Percentiles rank a stretch among this genome's conserved stretches.
Conservation (phyloP, 1,139 yeast genomes). For the Blastobotrys buckinghamii region DNA sequence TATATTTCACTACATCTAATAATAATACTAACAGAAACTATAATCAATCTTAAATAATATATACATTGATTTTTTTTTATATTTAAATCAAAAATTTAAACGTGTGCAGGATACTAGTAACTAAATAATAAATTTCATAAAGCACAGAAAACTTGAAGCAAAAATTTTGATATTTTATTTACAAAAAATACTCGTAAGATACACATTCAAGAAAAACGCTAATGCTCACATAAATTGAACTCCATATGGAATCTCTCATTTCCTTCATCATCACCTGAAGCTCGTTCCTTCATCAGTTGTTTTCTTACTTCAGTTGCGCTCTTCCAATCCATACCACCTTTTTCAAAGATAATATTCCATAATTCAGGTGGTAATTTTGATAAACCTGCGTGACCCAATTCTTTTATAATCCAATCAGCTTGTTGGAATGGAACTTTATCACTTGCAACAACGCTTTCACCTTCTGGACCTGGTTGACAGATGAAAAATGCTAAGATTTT, state of each 20-base stretch:
- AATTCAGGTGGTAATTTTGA: background rate
- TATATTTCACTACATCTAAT: no score
- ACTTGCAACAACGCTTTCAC: slow-evolving; percentile 29
- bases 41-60: no score
- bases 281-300: slow-evolving; percentile 37
- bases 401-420: slow-evolving; percentile 25
- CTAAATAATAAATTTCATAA: no score
- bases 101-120: no score
- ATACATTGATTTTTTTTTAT: no score
- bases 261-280: slow-evolving; percentile 12
- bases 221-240: slow-evolving; percentile 36
- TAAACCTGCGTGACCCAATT: background rate
- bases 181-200: no score
- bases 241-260: slow-evolving; percentile 22
- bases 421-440: slow-evolving; percentile 42
- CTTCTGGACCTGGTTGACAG: slow-evolving; percentile 37
- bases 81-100: no score
- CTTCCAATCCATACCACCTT: slow-evolving; percentile 20
- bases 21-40: no score
- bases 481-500: slow-evolving; percentile 41
- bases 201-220: no score
- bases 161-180: no score
- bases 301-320: slow-evolving; percentile 32
- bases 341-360: background rate
- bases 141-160: no score